Conservation (phyloP, 352 stramenopile species). For the Phytophthora pinifolia region DNA sequence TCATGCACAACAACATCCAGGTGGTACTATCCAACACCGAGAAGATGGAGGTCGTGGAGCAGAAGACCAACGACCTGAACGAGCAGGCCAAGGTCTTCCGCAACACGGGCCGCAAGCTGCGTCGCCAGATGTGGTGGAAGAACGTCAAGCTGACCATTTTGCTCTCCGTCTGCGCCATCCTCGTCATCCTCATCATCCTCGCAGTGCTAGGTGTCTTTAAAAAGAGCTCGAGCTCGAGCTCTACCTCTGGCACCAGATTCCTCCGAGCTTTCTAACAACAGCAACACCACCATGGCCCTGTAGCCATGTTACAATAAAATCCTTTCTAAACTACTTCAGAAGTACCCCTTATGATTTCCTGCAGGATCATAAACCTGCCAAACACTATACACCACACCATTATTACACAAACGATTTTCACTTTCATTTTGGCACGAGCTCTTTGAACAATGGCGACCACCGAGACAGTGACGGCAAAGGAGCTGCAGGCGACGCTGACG, state of each 20-base stretch:
- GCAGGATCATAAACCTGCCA: too few relatives aligned
- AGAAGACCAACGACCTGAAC: conserved; percentile 88
- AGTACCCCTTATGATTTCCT: too few relatives aligned
- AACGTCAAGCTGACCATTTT: conserved; percentile 79
- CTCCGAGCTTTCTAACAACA: conserved; percentile 18
- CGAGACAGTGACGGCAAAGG: conserved; percentile 8
- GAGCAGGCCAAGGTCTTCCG: conserved; percentile 87
- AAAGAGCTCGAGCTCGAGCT: conserved; percentile 40
- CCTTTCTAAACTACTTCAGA: too few relatives aligned
- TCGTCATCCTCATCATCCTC: conserved; percentile 79
- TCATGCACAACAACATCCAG: conserved; percentile 90
- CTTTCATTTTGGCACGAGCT: conserved; percentile 2
- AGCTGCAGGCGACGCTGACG: conserved; percentile 57
- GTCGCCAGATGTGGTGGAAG: conserved; percentile 86
- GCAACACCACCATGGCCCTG: conserved; percentile 6
- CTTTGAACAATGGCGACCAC: conserved; percentile 10
- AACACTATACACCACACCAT: background rate
- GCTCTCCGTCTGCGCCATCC: conserved; percentile 57
- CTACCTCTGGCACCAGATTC: conserved; percentile 4
- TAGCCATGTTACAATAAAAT: conserved; percentile 20
- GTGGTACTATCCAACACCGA: conserved; percentile 86
- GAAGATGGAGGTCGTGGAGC: conserved; percentile 88
- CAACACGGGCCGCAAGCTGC: conserved; percentile 79
- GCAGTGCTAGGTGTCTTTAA: conserved; percentile 77
- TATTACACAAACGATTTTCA: conserved; percentile 9